Conservation (phyloP, 805 yeast genomes). For the Pichia eremophila region DNA sequence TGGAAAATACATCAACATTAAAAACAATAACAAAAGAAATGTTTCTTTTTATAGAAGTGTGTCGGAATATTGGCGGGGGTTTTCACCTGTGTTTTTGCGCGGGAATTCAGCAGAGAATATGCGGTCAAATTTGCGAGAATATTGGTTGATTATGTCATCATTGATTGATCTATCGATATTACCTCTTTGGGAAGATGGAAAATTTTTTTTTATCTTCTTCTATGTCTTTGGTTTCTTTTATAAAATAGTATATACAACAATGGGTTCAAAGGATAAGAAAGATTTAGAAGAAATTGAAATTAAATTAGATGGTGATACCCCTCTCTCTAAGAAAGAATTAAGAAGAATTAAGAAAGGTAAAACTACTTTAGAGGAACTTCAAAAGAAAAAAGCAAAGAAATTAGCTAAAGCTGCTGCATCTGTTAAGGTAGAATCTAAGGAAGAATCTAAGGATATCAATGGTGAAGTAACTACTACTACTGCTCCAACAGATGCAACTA, state of each 20-base stretch:
- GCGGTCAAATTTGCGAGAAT: too few relatives aligned
- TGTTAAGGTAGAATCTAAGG: conserved; percentile 18
- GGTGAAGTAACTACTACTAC: conserved; percentile 21
- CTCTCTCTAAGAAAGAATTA: conserved; percentile 85
- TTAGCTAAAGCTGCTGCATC: conserved; percentile 17
- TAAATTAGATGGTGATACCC: conserved; percentile 60
- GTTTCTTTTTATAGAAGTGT: too few relatives aligned
- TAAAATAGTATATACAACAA: too few relatives aligned
- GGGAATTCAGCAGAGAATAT: too few relatives aligned
- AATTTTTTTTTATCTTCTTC: neutral
- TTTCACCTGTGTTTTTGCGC: too few relatives aligned
- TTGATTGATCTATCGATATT: too few relatives aligned
- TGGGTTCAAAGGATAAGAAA: neutral
- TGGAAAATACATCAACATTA: too few relatives aligned
- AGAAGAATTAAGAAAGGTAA: conserved; percentile 77
- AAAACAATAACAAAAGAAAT: too few relatives aligned
- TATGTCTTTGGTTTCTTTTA: too few relatives aligned
- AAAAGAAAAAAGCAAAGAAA: conserved; percentile 27
- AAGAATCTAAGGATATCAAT: conserved; percentile 14
- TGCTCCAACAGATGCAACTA: conserved; percentile 3
- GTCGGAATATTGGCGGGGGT: too few relatives aligned
- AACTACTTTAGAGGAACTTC: conserved; percentile 46
- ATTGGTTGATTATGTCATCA: too few relatives aligned
- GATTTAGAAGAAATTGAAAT: conserved; percentile 45
- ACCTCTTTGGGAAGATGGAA: too few relatives aligned